Base-by-base conservation (phyloP, 2,329 filamentous ascomycete genomes). In the Fusarium acutatum region DNA sequence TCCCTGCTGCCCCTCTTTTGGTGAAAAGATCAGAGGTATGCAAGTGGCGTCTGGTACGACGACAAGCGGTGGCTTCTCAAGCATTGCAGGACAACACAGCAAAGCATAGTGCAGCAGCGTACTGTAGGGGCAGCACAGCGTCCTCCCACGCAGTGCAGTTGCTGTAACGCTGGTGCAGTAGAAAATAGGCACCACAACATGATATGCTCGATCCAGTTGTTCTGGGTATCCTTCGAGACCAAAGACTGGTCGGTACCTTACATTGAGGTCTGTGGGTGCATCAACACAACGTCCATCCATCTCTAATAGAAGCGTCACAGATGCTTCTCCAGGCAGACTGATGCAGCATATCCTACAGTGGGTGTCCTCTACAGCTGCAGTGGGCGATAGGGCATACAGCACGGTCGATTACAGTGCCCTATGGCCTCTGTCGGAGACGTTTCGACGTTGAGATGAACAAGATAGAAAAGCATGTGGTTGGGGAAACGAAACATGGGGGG, bases 381-480 rank as follows among this genome's bases (percentile, higher is more conserved):
- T 59, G 58, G 24, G 28, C 43, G 35, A 49, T 26, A 61, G 59
- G 30, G 38, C 43, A 47, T 58, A 44, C 34, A 58, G 11, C 32
- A 53, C 20, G 50, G 40, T 24, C 32, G 35, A 43, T 60, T 67
- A 17, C 17, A 44, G 24, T 32, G 43, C 24, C 44, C 37, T 50
- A 34, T 37, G 37, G n/a, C 26, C 34, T 60, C 35, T 60, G 41
- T 62, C 38, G 53, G 65, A 49, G 50, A 46, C 34, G 54, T 46
- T 60, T 64, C 52, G 32, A 62, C 66, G 43, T 71, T 43, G 65
- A 71, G 63, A 63, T 60, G 60, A 75, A 54, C 49, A 72, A 65
- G 67, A 71, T 67, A 38, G 65, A 69, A 70, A 74, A 79, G 74
- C 75, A 77, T 78, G 75, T 81, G 79, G 80, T 81, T 81, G 80